A percentile compares a stretch with the other conserved stretches of the same genome.
These are phyloP conservation scores for Chalara sp. DNA, from an alignment of 2,329 filamentous ascomycete genomes.

Conservation along the genomic window DNA sequence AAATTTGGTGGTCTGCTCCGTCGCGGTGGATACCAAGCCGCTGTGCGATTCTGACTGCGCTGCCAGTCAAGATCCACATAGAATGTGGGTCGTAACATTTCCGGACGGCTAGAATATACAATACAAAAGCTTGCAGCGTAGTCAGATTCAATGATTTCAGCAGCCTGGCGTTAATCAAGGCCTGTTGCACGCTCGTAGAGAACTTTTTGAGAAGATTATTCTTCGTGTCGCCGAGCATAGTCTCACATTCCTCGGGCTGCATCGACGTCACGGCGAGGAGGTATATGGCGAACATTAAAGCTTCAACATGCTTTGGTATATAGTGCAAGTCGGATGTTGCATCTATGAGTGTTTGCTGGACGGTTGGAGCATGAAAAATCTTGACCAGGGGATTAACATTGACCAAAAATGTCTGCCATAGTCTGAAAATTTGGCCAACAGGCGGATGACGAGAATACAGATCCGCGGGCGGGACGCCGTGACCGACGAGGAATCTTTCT, in stretches of 20 bases:
- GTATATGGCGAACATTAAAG: slow-evolving; percentile 10
- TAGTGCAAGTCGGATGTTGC: slow-evolving; percentile 1
- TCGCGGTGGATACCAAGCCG: slow-evolving; percentile 44
- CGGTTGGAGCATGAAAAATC: slow-evolving; percentile 55
- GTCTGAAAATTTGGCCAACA: slow-evolving; percentile 52
- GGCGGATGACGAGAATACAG: slow-evolving; percentile 47
- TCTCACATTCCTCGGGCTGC: slow-evolving; percentile 35
- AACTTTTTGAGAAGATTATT: slow-evolving; percentile 45
- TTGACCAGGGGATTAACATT: slow-evolving; percentile 45
- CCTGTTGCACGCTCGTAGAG: slow-evolving; percentile 55
- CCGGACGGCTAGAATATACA: slow-evolving; percentile 48
- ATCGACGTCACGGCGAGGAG: slow-evolving; percentile 3
- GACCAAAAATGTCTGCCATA: slow-evolving; percentile 52
- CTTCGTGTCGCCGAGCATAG: slow-evolving; percentile 48
- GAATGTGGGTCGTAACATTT: slow-evolving; percentile 33
- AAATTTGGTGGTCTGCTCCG: slow-evolving; percentile 25
- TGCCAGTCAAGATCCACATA: slow-evolving; percentile 42
- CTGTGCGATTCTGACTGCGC: slow-evolving; percentile 40
- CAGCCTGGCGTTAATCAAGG: slow-evolving; percentile 61
- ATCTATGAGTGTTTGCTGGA: slow-evolving; percentile 2
- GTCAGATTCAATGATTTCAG: slow-evolving; percentile 58
- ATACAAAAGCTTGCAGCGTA: slow-evolving; percentile 59
- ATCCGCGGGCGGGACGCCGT: slow-evolving; percentile 30
- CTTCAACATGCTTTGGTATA: slow-evolving; percentile 7
- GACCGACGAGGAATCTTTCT: slow-evolving; percentile 42